Evolutionary conservation across 495 filamentous ascomycete species (phyloP), one percentile per base, ranked within the genome.

Genomic region (Penicillium waksmanii): DNA sequence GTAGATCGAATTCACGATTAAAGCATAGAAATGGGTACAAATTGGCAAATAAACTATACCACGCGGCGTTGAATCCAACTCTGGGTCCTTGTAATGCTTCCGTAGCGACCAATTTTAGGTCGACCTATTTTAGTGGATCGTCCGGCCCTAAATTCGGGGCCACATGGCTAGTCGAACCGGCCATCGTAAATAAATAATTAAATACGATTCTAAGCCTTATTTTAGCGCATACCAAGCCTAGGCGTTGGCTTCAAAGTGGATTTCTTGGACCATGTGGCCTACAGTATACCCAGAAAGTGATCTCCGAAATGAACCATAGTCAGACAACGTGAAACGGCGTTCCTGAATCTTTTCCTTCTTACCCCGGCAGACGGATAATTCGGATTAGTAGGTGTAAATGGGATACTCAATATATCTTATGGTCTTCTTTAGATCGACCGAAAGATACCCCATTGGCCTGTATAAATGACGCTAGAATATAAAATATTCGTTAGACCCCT

Each of bases 281-380:
- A 44, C 17, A 44, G n/a, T 17, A 17, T 10, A 8, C 12, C 40
- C 15, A 43, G n/a, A 3, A 17, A 34, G 8, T 47, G 53, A 21
- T 34, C 47, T 18, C 53, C 52, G 42, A 55, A 47, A 34, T 25
- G 40, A 40, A 15, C 51, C 34, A 53, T 15, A 25, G 2, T 25
- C 25, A 25, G 13, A 19, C 17, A 55, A 47, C 25, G 36, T 55
- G 53, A 55, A 55, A 55, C 53, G n/a, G 6, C 18, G 36, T 38
- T 3, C 36, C 27, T 31, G 27, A 31, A 9, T 19, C 43, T 17
- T 46, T 53, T 42, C 25, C 19, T 34, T 40, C 21, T 55, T 46
- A 11, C 11, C 18, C 17, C 6, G 4, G 36, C 36, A 38, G 36
- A 38, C 11, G 1, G 36, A 5, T 23, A 23, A 23, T 38, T 38